Conservation (phyloP, 2,329 filamentous ascomycete genomes). For the Aureobasidium mangrovei region DNA sequence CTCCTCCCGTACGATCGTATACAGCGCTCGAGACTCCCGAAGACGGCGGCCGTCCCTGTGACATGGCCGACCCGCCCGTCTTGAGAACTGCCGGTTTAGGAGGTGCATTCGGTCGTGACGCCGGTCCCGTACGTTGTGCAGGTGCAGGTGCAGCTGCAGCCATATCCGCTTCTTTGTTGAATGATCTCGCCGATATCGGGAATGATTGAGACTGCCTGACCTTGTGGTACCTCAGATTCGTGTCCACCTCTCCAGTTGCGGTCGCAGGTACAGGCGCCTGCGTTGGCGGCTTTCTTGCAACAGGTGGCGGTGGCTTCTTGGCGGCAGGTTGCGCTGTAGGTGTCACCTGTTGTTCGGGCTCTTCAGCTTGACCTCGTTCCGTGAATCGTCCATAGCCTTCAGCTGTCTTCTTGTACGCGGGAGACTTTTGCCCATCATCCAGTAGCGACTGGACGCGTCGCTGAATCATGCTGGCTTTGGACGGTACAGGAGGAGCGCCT, state of each 20-base stretch:
- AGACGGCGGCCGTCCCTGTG: conserved; percentile 2
- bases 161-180: too few species aligned
- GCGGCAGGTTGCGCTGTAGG: neutral
- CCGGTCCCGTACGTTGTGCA: conserved; percentile 15
- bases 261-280: neutral
- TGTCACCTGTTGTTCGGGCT: neutral
- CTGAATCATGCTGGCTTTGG: conserved; percentile 76
- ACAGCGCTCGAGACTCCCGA: conserved; percentile 17
- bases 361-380: conserved; percentile 31
- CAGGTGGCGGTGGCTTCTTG: conserved; percentile 16
- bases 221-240: conserved; percentile 15
- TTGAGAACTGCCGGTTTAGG: conserved; percentile 54
- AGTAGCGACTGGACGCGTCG: conserved; percentile 81
- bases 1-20: conserved; percentile 29
- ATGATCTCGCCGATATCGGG: neutral
- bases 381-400: conserved; percentile 87
- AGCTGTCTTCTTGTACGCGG: conserved; percentile 59
- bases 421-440: conserved; percentile 59
- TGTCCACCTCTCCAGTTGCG: conserved; percentile 18
- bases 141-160: conserved; percentile 10
- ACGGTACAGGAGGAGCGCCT: conserved; percentile 50
- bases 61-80: conserved; percentile 31
- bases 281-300: conserved; percentile 21
- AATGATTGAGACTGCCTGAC: conserved; percentile 17
- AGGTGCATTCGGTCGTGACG: conserved; percentile 45